Percentiles rank a stretch among this genome's conserved stretches.
Evolutionary conservation across 306 rosid genomes (phyloP).

Genomic region (Quercus bicolor): DNA sequence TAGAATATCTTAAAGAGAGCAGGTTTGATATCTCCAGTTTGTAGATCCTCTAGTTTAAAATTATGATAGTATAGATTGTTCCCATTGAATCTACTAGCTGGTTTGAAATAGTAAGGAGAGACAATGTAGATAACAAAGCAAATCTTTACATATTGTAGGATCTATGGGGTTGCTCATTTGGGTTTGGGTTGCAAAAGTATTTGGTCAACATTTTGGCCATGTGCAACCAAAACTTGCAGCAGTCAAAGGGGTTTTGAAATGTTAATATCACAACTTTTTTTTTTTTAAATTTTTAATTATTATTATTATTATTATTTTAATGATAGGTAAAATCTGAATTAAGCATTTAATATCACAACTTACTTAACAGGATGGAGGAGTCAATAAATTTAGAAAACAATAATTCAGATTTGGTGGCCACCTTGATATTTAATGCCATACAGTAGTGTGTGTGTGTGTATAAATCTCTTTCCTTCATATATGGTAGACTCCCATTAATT

Average conservation of each 20-base stretch:
- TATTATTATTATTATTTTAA: no score
- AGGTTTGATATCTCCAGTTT: slow-evolving; percentile 22
- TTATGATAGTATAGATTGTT: slow-evolving; percentile 4
- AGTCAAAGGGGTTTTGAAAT: neutral
- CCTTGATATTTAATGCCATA: neutral
- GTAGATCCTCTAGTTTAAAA: neutral
- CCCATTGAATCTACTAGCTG: neutral
- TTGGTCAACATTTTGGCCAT: neutral
- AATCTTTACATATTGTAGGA: neutral
- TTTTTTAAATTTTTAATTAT: no score
- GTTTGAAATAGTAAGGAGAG: neutral
- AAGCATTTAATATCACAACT: no score
- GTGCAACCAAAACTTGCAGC: neutral
- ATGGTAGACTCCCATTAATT: neutral
- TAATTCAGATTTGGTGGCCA: neutral
- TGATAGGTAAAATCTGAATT: no score
- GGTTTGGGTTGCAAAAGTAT: neutral
- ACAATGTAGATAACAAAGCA: neutral
- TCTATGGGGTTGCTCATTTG: slow-evolving; percentile 1
- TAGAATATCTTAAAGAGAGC: slow-evolving; percentile 78
- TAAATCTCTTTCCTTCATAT: neutral
- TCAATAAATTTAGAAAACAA: neutral
- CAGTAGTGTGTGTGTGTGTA: neutral
- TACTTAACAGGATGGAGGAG: neutral
- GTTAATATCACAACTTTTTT: neutral